These are phyloP conservation scores for Buxus sempervirens DNA, from an alignment of 164 flowering plant species.

Conservation along the genomic window DNA sequence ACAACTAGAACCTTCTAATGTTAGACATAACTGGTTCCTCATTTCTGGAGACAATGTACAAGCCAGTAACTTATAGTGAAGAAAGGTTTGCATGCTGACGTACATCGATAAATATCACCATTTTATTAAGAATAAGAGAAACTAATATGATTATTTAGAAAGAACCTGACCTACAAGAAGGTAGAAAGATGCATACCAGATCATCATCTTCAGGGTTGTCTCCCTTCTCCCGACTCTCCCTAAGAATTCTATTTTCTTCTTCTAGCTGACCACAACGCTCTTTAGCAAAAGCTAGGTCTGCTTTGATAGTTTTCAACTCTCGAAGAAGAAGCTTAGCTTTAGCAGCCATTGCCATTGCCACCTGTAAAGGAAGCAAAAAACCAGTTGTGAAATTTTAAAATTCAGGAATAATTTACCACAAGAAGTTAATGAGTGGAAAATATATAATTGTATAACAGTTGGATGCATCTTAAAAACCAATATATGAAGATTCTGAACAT, in stretches of 20 bases:
- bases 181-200: slow-evolving; percentile 49
- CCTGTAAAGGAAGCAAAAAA: slow-evolving; percentile 43
- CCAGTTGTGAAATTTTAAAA: slow-evolving; percentile 28
- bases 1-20: too few relatives aligned
- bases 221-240: slow-evolving; percentile 73
- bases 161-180: not conserved
- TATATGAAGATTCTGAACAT: too few relatives aligned
- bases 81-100: not conserved
- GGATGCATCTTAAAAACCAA: too few relatives aligned
- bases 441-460: too few relatives aligned
- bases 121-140: too few relatives aligned
- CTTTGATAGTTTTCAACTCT: slow-evolving; percentile 89
- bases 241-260: slow-evolving; percentile 81
- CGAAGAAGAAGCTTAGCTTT: slow-evolving; percentile 92
- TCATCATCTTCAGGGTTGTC: slow-evolving; percentile 83
- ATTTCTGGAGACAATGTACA: not conserved
- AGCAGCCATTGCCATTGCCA: slow-evolving; percentile 97
- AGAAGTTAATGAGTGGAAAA: not conserved
- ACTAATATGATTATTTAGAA: too few relatives aligned
- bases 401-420: not conserved
- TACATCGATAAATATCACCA: not conserved
- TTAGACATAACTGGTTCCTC: not conserved
- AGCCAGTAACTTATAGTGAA: not conserved
- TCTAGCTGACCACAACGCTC: slow-evolving; percentile 86
- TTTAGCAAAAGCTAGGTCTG: slow-evolving; percentile 93